Conservation (phyloP, 768 basidiomycete species). For the Lactarius indigo region DNA sequence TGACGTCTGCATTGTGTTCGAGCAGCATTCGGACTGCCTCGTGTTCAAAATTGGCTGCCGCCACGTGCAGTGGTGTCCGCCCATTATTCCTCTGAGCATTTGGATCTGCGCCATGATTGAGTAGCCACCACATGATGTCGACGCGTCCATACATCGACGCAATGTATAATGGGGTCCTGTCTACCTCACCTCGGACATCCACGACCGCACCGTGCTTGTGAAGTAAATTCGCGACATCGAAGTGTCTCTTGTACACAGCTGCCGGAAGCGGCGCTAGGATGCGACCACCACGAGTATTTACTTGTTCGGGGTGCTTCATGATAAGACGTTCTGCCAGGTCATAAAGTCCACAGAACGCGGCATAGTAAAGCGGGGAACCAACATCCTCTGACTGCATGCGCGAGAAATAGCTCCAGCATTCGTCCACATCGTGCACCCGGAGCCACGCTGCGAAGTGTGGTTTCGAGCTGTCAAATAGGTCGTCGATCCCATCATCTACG, state of each 20-base stretch:
- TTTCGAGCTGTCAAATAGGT: not conserved
- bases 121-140: not conserved
- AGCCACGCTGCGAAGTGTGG: not conserved
- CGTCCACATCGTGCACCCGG: no score
- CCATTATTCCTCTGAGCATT: not conserved
- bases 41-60: rapidly evolving
- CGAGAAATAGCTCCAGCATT: no score
- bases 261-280: not conserved
- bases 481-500: not conserved
- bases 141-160: not conserved
- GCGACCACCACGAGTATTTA: not conserved
- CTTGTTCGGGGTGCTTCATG: not conserved
- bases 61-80: not conserved
- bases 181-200: not conserved
- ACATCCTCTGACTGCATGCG: no score
- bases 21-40: not conserved
- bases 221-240: not conserved
- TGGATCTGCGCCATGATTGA: not conserved
- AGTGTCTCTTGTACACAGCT: not conserved
- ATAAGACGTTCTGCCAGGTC: not conserved
- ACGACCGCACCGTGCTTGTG: not conserved
- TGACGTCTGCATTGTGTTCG: not conserved
- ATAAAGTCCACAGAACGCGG: not conserved
- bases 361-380: no score
- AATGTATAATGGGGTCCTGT: not conserved